Base-by-base conservation (phyloP, 768 basidiomycete species). In the Leccinellum albellum region DNA sequence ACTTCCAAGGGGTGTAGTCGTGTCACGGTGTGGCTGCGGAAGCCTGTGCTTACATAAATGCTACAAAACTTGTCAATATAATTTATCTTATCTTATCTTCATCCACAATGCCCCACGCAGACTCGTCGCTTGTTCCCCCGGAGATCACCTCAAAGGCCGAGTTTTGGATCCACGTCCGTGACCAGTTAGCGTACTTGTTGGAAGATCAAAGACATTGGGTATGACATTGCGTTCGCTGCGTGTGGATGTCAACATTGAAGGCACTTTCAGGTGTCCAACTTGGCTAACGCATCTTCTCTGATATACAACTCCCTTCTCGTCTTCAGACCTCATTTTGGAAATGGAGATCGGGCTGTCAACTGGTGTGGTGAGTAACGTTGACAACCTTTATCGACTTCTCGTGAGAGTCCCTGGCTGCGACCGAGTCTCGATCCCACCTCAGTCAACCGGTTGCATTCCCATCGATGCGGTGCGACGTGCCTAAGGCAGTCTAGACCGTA, bases 191-290 rank as follows among this genome's bases (percentile, higher is more conserved):
- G 10, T 66, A 73, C 21, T 72, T 97, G 31, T 71, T 94, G 3
- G 83, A 79, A 9, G 87, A 79, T 10, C 83, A 93, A 63, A 75
- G 83, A 54, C 80, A 87, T 66, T 95, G 92, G 94, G 94, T 93
- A 71, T 60, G 78, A 40, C 35, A 24, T 12, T n/a, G 26, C 12
- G 14, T 4, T 37, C 10, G 47, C n/a, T 40, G 40, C 60, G 23
- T 26, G 57, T 60, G 32, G 50, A n/a, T 24, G 24, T 49, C 51
- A 21, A 50, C 46, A 29, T 21, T 15, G 49, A 40, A 28, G 15
- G 44, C 44, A 3, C 42, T 48, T 42, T 21, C 64, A 93, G 91
- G 80, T 96, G 42, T 84, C 93, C n/a, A 94, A 93, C 69, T 79
- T 94, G 21, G 83, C 92, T 44, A 96, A 95, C 68, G 81, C 91